Evolutionary conservation across 768 basidiomycete species (phyloP).

Genomic region (Mycena metata): DNA sequence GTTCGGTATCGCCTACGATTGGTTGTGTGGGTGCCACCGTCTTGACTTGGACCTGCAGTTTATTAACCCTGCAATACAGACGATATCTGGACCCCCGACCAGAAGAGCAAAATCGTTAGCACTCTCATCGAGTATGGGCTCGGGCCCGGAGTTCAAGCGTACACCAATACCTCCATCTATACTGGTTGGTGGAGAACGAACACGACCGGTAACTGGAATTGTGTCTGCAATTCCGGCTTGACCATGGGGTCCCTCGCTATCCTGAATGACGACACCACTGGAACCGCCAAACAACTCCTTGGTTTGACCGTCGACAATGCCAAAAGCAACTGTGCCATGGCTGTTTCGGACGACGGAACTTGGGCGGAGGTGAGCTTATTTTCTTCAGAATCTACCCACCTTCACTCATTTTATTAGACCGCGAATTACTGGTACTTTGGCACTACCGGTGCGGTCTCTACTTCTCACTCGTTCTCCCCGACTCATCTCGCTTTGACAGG

Average conservation of each 20-base stretch:
- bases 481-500: conserved; percentile 91
- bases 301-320: conserved; percentile 80
- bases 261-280: conserved; percentile 84
- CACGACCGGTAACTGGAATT: conserved; percentile 96
- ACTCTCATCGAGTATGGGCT: conserved; percentile 88
- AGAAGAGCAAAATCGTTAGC: conserved; percentile 75
- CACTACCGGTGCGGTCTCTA: conserved; percentile 57
- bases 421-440: conserved; percentile 97
- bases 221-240: conserved; percentile 93
- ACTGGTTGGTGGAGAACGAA: conserved; percentile 83
- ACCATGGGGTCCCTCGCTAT: conserved; percentile 93
- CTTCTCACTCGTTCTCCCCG: neutral
- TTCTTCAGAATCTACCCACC: neutral
- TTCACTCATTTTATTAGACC: conserved; percentile 61
- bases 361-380: conserved; percentile 70
- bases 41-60: no score
- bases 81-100: conserved; percentile 80
- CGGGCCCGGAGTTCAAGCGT: conserved; percentile 69
- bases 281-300: conserved; percentile 76
- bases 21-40: conserved; percentile 69
- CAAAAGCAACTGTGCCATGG: conserved; percentile 78
- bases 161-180: conserved; percentile 53
- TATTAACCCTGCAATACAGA: no score
- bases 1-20: conserved; percentile 95
- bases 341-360: conserved; percentile 78